Evolutionary conservation across 768 basidiomycete genomes (phyloP).

Genomic region (Mrakia blollopis): DNA sequence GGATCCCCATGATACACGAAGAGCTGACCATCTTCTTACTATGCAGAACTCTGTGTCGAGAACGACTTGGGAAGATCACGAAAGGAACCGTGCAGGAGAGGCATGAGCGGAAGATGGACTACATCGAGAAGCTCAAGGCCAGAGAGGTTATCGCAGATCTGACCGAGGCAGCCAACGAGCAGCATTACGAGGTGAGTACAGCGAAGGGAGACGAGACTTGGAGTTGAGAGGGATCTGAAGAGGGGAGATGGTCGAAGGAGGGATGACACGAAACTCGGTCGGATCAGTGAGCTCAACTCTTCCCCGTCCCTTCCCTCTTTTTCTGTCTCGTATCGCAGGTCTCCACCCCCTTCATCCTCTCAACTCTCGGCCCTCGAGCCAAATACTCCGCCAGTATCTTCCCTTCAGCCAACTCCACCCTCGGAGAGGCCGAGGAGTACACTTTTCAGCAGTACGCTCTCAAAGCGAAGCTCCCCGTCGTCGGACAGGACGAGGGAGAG

Average conservation of each 20-base stretch:
- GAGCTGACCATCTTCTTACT: neutral
- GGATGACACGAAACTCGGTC: neutral
- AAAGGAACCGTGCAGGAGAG: constrained; percentile 52
- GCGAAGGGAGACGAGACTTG: neutral
- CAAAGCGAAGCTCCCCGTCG: constrained; percentile 54
- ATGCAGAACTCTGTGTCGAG: constrained; percentile 48
- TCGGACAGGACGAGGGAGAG: constrained; percentile 47
- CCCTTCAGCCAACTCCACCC: constrained; percentile 54
- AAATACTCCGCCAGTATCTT: constrained; percentile 67
- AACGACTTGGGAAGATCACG: constrained; percentile 59
- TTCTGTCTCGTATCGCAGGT: too few relatives aligned
- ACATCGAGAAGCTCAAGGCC: constrained; percentile 56
- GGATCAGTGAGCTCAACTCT: neutral
- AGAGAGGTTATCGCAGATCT: constrained; percentile 56
- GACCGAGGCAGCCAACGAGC: constrained; percentile 65
- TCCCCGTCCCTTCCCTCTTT: too few relatives aligned
- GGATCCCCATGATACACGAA: too few relatives aligned
- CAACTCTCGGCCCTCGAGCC: constrained; percentile 60
- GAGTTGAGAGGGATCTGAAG: neutral
- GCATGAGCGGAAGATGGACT: constrained; percentile 62
- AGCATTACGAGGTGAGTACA: constrained; percentile 61
- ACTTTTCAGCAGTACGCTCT: constrained; percentile 65
- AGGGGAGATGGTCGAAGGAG: neutral
- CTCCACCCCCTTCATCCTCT: constrained; percentile 58
- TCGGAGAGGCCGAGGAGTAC: constrained; percentile 60